Evolutionary conservation across 202 grass and related monocot genomes (phyloP).

Genomic region (Dendrocalamus latiflorus): DNA sequence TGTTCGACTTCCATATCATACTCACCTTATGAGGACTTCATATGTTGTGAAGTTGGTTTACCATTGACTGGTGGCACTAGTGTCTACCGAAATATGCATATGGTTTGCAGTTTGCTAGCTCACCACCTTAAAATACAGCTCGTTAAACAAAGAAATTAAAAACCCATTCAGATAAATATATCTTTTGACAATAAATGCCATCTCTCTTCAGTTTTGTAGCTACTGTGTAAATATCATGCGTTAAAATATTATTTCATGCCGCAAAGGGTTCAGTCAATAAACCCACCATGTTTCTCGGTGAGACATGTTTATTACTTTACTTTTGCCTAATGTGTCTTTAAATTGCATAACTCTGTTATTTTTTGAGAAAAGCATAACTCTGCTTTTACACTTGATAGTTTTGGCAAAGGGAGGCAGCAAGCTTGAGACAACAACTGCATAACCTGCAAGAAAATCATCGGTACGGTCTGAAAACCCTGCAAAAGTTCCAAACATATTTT

Average conservation of each 20-base stretch:
- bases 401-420: slow-evolving; percentile 77
- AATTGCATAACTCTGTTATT: slow-evolving; percentile 24
- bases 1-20: not conserved
- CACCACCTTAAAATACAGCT: not conserved
- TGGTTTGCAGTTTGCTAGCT: not conserved
- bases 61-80: not conserved
- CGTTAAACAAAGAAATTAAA: not conserved
- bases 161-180: not conserved
- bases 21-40: not conserved
- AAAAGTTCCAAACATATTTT: slow-evolving; percentile 2
- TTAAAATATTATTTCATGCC: not conserved
- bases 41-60: not conserved
- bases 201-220: not conserved
- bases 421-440: slow-evolving; percentile 91
- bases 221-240: not conserved
- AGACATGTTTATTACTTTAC: not conserved
- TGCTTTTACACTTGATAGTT: slow-evolving; percentile 42
- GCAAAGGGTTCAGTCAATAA: not conserved
- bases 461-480: slow-evolving; percentile 40
- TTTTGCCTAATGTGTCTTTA: not conserved
- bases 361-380: not conserved
- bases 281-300: not conserved
- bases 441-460: slow-evolving; percentile 76
- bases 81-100: not conserved
- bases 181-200: not conserved